Conservation (phyloP, 139 green algal genomes). For the Tetraselmis chui region DNA sequence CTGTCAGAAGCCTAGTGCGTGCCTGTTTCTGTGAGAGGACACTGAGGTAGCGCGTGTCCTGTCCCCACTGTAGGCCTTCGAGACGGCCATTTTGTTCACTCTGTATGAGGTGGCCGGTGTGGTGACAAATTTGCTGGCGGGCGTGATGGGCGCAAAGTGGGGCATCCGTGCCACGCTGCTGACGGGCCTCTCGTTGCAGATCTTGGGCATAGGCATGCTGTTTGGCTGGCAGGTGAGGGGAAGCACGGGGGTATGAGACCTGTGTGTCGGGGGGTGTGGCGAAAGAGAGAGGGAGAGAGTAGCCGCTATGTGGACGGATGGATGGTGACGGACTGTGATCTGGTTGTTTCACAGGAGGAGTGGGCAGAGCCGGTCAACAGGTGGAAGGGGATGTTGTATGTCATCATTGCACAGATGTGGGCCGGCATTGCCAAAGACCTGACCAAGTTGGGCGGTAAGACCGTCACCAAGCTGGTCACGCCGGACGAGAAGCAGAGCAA, state of each 20-base stretch:
- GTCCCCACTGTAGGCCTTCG: slow-evolving; percentile 17
- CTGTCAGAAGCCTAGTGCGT: too few species aligned
- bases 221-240: slow-evolving; percentile 58
- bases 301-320: too few species aligned
- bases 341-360: neutral
- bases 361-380: neutral
- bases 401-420: slow-evolving; percentile 60
- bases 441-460: slow-evolving; percentile 83
- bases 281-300: too few species aligned
- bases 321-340: too few species aligned
- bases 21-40: too few species aligned
- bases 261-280: too few species aligned
- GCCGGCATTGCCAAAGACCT: slow-evolving; percentile 82
- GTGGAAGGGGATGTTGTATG: slow-evolving; percentile 53
- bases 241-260: too few species aligned
- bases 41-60: too few species aligned
- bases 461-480: slow-evolving; percentile 77
- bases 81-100: slow-evolving; percentile 73
- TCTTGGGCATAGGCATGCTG: slow-evolving; percentile 58
- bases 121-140: slow-evolving; percentile 70
- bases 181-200: slow-evolving; percentile 50
- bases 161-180: slow-evolving; percentile 77
- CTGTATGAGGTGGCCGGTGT: slow-evolving; percentile 76
- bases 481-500: slow-evolving; percentile 60
- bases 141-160: slow-evolving; percentile 60